Base-by-base conservation (phyloP, 176 grass and related monocot genomes). In the Oryza meyeriana region DNA sequence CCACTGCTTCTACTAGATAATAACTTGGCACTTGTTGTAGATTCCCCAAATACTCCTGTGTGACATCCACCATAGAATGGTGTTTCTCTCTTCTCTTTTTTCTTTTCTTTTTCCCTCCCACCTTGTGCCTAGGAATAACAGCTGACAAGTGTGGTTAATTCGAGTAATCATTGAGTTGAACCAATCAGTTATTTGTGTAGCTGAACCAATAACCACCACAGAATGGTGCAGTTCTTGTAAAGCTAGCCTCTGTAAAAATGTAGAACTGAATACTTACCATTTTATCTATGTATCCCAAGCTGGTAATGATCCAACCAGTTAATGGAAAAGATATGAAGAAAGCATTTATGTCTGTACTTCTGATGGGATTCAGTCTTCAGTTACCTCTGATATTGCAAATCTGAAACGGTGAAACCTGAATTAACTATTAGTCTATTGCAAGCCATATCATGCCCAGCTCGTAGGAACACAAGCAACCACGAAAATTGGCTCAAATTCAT, bases 171-270 rank as follows among this genome's bases (percentile, higher is more conserved):
- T 64, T 47, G 31, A 17, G 44, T 47, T 59, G 72, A 66, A 28
- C 58, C 25, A 40, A 30, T 25, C 27, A 61, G 58, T n/a, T 40
- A 36, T 74, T 59, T 76, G 47, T 87, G 76, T 50, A 84, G 84
- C 31, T 38, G 67, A 82, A 82, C 36, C 31, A 79, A 81, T 75
- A 86, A 71, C 28, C 69, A 71, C 69, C 35, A 12, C 67, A 34
- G 2, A 8, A 39, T 66, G 44, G 57, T 64, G 61, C 2, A n/a
- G 64, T 82, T 78, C 48, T 36, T 82, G 90, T 88, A 88, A 79
- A 79, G 67, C 24, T 79, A 57, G 61, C 30, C 27, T 85, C 22
- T 85, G 78, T 73, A 36, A 57, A 82, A 42, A 86, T n/a, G 62
- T 59, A 31, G 55, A 58, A 58, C 10, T 2, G 3, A 25, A 13